Base-by-base conservation (phyloP, 2,329 filamentous ascomycete species). In the Pestalotiopsis sp. region DNA sequence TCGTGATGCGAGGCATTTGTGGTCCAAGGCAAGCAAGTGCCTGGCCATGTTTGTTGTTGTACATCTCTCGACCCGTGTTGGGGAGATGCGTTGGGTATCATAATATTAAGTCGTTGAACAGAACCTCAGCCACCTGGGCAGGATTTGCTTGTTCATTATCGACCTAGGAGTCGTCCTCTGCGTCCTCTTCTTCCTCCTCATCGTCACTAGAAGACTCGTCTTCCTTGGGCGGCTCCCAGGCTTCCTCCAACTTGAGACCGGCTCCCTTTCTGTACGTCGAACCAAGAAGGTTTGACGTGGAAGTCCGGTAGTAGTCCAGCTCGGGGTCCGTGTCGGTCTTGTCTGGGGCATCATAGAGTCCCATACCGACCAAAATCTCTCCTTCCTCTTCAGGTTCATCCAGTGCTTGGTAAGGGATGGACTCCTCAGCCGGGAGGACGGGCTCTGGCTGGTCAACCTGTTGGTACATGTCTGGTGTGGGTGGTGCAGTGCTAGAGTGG, bases 321-420 rank as follows among this genome's bases (percentile, higher is more conserved):
- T 84, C 81, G 38, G 84, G 81, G 67, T 87, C 85, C 23, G 82
- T 80, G 7, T 84, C 79, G 57, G 79, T 74, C 74, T 88, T 87
- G 67, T 90, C 91, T 0, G 92, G 92, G 4, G 88, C 83, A 74
- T 94, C 93, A 78, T 96, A 96, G 0, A 96, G 86, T 0, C 93
- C 93, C 87, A 96, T 91, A 23, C 93, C 93, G n/a, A 94, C 86
- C 1, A 95, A 85, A 69, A 94, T 91, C 75, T 94, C 92, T 49
- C 89, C 91, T 14, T 87, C 83, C 31, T 84, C 88, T 62, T 87
- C 83, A 12, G 81, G 76, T 52, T 88, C 84, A 39, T 86, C 84
- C 27, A 88, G 79, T 5, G 85, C 73, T 67, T 86, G 81, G 70
- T 85, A 87, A 12, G 83, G 79, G 64, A 85, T 83, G 5, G 80